Percentiles rank a stretch among this genome's conserved stretches.
Evolutionary conservation across 1,284 basidiomycete species (phyloP).

Genomic region (Austroboletus novae-zelandiae): DNA sequence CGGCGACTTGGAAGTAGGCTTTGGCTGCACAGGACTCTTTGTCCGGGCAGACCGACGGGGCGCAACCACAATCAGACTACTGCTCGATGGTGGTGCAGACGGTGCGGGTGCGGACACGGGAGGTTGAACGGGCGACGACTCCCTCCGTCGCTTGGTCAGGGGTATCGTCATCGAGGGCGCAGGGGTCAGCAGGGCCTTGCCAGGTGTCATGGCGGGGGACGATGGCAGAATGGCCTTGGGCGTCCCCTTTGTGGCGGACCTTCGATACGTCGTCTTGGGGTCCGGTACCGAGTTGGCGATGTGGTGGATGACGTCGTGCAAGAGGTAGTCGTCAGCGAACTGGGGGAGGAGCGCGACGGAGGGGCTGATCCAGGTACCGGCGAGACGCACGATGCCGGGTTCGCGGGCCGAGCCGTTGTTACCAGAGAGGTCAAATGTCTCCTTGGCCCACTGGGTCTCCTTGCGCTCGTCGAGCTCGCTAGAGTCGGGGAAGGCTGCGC

Average conservation of each 20-base stretch:
- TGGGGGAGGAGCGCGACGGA: constrained; percentile 60
- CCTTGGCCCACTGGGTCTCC: constrained; percentile 86
- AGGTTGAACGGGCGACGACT: constrained; percentile 53
- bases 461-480: constrained; percentile 75
- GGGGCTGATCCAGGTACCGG: constrained; percentile 87
- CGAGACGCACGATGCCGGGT: constrained; percentile 65
- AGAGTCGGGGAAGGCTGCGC: constrained; percentile 90
- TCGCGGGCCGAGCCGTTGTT: constrained; percentile 80
- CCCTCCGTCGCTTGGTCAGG: constrained; percentile 62
- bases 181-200: constrained; percentile 30
- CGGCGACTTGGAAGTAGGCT: constrained; percentile 29
- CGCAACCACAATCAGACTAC: constrained; percentile 21
- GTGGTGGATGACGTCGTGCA: constrained; percentile 58
- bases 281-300: constrained; percentile 79
- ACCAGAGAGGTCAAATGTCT: constrained; percentile 72
- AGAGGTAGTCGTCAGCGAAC: constrained; percentile 63
- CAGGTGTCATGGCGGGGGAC: constrained; percentile 16
- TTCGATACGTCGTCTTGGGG: constrained; percentile 72
- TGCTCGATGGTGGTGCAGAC: constrained; percentile 25
- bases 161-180: constrained; percentile 33
- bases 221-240: constrained; percentile 31
- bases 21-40: constrained; percentile 47
- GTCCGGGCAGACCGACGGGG: constrained; percentile 53
- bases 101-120: constrained; percentile 28
- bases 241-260: constrained; percentile 46